A percentile compares a stretch with the other conserved stretches of the same genome.
These are phyloP conservation scores for Colletotrichum tamarilloi DNA, from an alignment of 2,329 filamentous ascomycete species.

Conservation along the genomic window DNA sequence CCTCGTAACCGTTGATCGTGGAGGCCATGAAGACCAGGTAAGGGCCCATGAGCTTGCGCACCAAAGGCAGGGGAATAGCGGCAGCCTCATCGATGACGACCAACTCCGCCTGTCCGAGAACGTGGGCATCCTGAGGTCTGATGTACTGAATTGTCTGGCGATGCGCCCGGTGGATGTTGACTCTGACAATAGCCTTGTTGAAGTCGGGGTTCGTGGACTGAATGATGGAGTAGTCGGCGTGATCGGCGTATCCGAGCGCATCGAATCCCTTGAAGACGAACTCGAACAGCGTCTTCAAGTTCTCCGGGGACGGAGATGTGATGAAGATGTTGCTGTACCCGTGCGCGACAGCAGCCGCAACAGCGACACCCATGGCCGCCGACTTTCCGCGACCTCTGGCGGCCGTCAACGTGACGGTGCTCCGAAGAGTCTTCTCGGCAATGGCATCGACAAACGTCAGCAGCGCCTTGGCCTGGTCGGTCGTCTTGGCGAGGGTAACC, in stretches of 20 bases:
- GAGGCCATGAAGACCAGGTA: constrained; percentile 99
- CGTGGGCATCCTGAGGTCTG: constrained; percentile 93
- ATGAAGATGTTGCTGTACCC: constrained; percentile 99
- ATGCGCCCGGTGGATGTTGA: constrained; percentile 95
- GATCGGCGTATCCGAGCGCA: constrained; percentile 90
- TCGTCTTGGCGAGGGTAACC: constrained; percentile 86
- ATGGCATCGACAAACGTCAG: constrained; percentile 97
- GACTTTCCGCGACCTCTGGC: constrained; percentile 97
- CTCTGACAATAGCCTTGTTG: constrained; percentile 97
- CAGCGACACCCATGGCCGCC: constrained; percentile 91
- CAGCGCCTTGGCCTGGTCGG: constrained; percentile 97
- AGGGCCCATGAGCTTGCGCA: constrained; percentile 93
- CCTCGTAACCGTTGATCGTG: constrained; percentile 98
- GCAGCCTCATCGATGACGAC: constrained; percentile 98
- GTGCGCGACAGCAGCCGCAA: constrained; percentile 93
- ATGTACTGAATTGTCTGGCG: constrained; percentile 99
- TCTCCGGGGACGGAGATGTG: constrained; percentile 96
- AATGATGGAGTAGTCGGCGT: constrained; percentile 97
- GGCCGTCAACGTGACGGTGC: constrained; percentile 92
- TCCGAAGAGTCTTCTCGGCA: constrained; percentile 92
- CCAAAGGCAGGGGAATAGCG: constrained; percentile 92
- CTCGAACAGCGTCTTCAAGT: constrained; percentile 97
- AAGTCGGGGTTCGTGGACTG: constrained; percentile 98
- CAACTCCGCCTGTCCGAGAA: constrained; percentile 92
- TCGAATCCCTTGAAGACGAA: constrained; percentile 99